Conservation (phyloP, 2,329 filamentous ascomycete species). For the Fusarium sp. region DNA sequence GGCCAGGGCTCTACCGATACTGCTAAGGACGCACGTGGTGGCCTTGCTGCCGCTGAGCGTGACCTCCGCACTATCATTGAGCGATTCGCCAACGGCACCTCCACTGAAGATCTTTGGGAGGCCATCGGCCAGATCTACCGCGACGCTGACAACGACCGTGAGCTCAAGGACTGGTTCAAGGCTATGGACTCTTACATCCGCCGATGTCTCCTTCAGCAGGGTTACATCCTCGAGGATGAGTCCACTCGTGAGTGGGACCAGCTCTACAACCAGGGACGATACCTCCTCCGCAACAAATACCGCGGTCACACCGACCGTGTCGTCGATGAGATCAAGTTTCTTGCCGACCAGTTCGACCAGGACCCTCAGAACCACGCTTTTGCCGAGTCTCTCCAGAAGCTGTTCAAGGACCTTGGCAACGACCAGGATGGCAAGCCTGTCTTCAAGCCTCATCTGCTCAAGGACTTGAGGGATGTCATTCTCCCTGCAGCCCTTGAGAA, state of each 20-base stretch:
- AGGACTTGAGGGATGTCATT: conserved; percentile 88
- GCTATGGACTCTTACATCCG: conserved; percentile 80
- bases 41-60: conserved; percentile 76
- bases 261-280: conserved; percentile 86
- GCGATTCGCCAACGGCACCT: conserved; percentile 95
- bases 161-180: conserved; percentile 92
- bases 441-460: conserved; percentile 94
- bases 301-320: conserved; percentile 85
- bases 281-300: conserved; percentile 90
- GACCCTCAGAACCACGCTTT: conserved; percentile 90
- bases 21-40: conserved; percentile 77
- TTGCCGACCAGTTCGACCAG: conserved; percentile 87
- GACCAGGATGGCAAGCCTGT: conserved; percentile 83
- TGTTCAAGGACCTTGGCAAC: conserved; percentile 89
- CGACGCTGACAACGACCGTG: conserved; percentile 85
- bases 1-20: conserved; percentile 72
- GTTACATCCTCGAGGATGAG: conserved; percentile 85
- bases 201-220: conserved; percentile 86
- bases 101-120: conserved; percentile 84
- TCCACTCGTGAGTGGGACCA: conserved; percentile 85
- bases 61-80: conserved; percentile 86
- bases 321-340: conserved; percentile 88
- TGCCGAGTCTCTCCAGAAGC: conserved; percentile 76
- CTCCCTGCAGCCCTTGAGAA: conserved; percentile 84
- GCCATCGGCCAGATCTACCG: conserved; percentile 86